Base-by-base conservation (phyloP, 2,329 filamentous ascomycete species). In the Colletotrichum filicis region DNA sequence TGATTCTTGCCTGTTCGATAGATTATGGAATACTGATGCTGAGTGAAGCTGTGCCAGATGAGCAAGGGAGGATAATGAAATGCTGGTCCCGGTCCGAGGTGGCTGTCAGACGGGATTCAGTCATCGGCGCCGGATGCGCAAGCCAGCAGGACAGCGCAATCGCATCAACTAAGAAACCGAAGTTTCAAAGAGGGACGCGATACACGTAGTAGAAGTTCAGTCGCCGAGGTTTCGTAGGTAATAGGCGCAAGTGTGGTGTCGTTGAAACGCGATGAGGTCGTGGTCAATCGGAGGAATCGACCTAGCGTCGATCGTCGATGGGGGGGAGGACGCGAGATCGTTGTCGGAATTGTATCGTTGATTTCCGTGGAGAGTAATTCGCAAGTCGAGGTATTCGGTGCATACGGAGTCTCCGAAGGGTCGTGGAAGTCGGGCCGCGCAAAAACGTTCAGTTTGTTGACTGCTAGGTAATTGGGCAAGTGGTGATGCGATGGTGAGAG, bases 121-220 rank as follows among this genome's bases (percentile, higher is more conserved):
- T 74, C 74, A 74, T 74, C 68, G 66, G 73, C 74, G 73, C 74
- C 72, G 19, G 42, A 64, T 74, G 74, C 74, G 74, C 74, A 73
- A 66, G 69, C 53, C 49, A 53, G 26, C 14, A 46, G 58, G 28
- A 42, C 52, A 55, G 66, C 71, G 71, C 71, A 58, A 64, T 74
- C 69, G 65, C 71, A 74, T 74, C 62, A 58, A 74, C 71, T 22
- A 24, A 53, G 35, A 30, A 35, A 66, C 28, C 14, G 14, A 22
- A 7, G 5, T 61, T 8, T 6, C 16, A 12, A 16, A 30, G 7
- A 24, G 22, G 19, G 49, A 58, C 49, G 56, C 52, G 37, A 42
- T 46, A 35, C 26, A 16, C 5, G 16, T 30, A 6, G 22, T 14
- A 22, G 12, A 19, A 16, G 30, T 30, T 55, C 58, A 28, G 22